Evolutionary conservation across 495 filamentous ascomycete species (phyloP).

Genomic region (Neurospora sp.): DNA sequence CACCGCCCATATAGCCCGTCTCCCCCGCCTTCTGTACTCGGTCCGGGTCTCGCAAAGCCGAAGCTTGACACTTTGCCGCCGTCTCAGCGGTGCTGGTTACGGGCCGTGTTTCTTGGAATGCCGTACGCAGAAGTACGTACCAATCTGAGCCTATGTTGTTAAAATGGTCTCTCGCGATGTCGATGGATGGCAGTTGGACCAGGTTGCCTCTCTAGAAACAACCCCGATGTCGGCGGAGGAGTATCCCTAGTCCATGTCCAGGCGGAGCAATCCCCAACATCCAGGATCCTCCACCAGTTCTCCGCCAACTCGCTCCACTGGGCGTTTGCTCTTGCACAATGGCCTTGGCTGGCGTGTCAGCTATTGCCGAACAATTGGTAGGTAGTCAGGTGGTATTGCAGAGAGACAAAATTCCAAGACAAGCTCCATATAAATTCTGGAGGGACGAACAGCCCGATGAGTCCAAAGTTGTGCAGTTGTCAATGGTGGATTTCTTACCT

Average conservation of each 20-base stretch:
- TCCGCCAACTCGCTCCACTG: not conserved
- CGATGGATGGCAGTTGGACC: not conserved
- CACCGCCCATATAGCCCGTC: not conserved
- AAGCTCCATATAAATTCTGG: not conserved
- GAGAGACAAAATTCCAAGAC: not conserved
- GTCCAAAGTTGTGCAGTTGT: not conserved
- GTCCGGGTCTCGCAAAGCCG: not conserved
- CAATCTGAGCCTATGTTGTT: not conserved
- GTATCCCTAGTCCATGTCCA: not conserved
- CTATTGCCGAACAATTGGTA: not conserved
- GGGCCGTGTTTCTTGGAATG: not conserved
- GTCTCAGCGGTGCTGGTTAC: not conserved
- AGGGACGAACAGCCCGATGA: not conserved
- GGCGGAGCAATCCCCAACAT: not conserved
- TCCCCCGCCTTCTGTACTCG: not conserved
- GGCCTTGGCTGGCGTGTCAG: not conserved
- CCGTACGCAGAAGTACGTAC: not conserved
- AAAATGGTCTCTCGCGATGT: not conserved
- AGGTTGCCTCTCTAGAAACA: not conserved
- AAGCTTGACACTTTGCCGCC: not conserved
- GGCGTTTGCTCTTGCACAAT: not conserved
- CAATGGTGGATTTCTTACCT: not conserved
- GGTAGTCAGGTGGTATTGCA: not conserved
- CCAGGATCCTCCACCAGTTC: not conserved
- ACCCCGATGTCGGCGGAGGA: not conserved